Evolutionary conservation across 1,284 basidiomycete species (phyloP), one percentile per base, ranked within the genome.

Genomic region (Trichosporon sp.): DNA sequence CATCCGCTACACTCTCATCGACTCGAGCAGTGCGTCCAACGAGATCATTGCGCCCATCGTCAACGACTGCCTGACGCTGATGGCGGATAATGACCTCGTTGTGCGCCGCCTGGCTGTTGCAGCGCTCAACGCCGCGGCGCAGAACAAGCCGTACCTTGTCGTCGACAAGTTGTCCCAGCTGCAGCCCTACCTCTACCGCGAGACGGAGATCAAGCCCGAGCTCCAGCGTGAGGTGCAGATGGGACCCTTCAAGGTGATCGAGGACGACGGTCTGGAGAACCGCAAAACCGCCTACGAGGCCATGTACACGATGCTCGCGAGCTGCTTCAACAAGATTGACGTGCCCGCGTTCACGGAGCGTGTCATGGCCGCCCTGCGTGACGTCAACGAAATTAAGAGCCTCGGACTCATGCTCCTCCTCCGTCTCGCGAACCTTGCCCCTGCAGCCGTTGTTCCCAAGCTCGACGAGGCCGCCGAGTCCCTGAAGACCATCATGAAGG

Each of bases 351-450:
- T 96, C 86, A 87, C 97, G 19, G 88, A 87, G 32, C 89, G 91
- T 46, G 91, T 98, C 64, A 87, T 97, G 65, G 89, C 89, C 0
- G 96, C 94, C 1, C 88, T 99, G 10, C 85, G 88, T 0, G 96
- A 99, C 83, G 91, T 93, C 75, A 96, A 99, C 81, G 96, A 98
- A 80, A 92, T 99, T 86, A 98, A 98, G 85, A 93, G 97, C 54
- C 89, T 99, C 70, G 95, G 91, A 71, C 94, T 97, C 84, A 92
- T 99, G 89, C 92, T 98, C 86, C 87, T 98, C 43, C 93, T 95
- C 86, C 91, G 95, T 31, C 88, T 99, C 2, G 90, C 93, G 2
- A 90, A 92, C 79, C 88, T 96, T 21, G 91, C 93, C 0, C 92
- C 93, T 1, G 89, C 90, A 0, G 90, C 91, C 26, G 90, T 97